phyloP scores from a whole-genome alignment of 2,329 filamentous ascomycete species.

The Rasamsonia emersonii region DNA sequence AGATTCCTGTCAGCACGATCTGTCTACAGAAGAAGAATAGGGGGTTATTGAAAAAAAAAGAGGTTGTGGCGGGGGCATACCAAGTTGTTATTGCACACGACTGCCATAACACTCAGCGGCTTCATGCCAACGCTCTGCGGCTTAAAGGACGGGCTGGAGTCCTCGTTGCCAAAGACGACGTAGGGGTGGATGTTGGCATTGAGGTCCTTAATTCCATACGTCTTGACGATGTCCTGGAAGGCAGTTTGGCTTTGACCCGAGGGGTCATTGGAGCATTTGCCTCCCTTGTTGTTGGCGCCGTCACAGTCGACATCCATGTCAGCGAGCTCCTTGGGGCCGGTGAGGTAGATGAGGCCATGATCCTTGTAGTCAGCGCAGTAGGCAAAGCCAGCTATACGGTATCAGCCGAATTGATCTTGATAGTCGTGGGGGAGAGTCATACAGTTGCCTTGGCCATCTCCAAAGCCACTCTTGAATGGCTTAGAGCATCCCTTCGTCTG shows the following conservation, averaged over 20 bases:
- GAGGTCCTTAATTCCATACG: slow-evolving; percentile 38
- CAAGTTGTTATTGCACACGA: slow-evolving; percentile 45
- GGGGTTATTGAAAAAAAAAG: not conserved
- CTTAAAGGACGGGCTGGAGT: slow-evolving; percentile 30
- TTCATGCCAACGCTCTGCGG: slow-evolving; percentile 37
- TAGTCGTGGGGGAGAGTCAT: too few species aligned
- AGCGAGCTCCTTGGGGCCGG: slow-evolving; percentile 34
- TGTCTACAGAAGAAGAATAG: not conserved
- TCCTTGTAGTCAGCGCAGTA: slow-evolving; percentile 42
- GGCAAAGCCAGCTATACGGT: too few species aligned
- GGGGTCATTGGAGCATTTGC: slow-evolving; percentile 37
- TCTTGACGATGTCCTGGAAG: slow-evolving; percentile 34
- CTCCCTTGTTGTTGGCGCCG: slow-evolving; percentile 38
- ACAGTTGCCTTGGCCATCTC: slow-evolving; percentile 3
- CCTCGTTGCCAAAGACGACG: slow-evolving; percentile 47
- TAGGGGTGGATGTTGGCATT: slow-evolving; percentile 46
- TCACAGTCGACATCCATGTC: slow-evolving; percentile 56
- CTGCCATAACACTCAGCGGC: slow-evolving; percentile 47
- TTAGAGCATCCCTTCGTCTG: not conserved
- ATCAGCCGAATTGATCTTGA: too few species aligned
- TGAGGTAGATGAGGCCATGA: slow-evolving; percentile 42
- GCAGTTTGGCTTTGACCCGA: slow-evolving; percentile 37
- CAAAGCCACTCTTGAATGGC: not conserved
- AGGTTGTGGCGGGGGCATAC: slow-evolving; percentile 19
- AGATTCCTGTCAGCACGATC: not conserved